Evolutionary conservation across 345 rosid species (phyloP), one percentile per base, ranked within the genome.

Genomic region (Gossypium rotundifolium): DNA sequence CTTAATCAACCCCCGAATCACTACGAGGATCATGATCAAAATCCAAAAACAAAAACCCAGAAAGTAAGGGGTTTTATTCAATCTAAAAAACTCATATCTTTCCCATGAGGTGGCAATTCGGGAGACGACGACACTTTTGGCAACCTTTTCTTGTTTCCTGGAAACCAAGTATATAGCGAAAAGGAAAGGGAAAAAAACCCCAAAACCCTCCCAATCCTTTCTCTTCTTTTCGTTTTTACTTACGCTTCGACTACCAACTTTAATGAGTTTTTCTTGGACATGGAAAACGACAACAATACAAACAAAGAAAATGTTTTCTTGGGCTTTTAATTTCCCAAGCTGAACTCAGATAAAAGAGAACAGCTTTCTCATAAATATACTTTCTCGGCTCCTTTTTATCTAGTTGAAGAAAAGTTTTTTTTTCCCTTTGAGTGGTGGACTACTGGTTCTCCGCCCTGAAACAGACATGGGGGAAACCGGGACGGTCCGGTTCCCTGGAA

Each of bases 381-480:
- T 45, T 66, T 66, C 54, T 11, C 55, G 12, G 16, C 1, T 22
- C 16, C 22, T 29, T 16, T 52, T 42, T 20, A 20, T 46, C 18
- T 46, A 65, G 42, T 33, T 17, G 14, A 25, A 25, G 33, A 25
- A 29, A 14, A 59, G 8, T 4, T 20, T 11, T 20, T 9, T 17
- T 53, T 40, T 4, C 0, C 27, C n/a, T 9, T 25, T 29, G 9
- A 61, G 65, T 29, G 4, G 0, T 64, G 18, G 68, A 18, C 25
- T 40, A n/a, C 25, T 4, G 68, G 25, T 11, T 29, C 20, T n/a
- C 13, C 2, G 18, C 16, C 51, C 12, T 13, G 70, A 49, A 14
- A 16, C 57, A 12, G 42, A 33, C 73, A 68, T 68, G 78, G 65
- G 6, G 45, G 78, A 75, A 58, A 25, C 66, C 73, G 59, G 73